Conservation (phyloP, 768 basidiomycete genomes). For the Kwoniella pini region DNA sequence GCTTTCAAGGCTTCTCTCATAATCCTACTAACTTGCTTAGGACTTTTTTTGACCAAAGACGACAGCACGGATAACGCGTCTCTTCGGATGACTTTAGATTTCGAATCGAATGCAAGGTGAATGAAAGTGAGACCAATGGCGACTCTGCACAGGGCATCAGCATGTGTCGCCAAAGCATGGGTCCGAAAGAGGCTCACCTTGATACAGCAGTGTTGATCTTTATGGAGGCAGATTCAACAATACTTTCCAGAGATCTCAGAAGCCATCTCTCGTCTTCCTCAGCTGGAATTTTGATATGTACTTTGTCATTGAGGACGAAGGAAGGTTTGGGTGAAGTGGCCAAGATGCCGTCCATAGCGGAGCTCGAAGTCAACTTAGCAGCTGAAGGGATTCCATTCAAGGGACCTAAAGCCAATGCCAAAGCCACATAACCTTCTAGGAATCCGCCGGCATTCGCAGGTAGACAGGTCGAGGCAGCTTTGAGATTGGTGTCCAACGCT, state of each 20-base stretch:
- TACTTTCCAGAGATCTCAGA: conserved; percentile 64
- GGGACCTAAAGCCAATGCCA: conserved; percentile 68
- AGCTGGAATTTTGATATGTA: conserved; percentile 68
- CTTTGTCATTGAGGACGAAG: conserved; percentile 84
- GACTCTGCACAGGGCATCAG: conserved; percentile 55
- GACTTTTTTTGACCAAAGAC: conserved; percentile 55
- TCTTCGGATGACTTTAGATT: conserved; percentile 62
- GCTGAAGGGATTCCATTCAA: conserved; percentile 58
- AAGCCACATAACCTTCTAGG: conserved; percentile 80
- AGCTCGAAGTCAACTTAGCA: conserved; percentile 38
- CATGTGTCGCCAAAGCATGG: no score
- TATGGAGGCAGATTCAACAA: conserved; percentile 22
- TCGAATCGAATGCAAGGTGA: conserved; percentile 67
- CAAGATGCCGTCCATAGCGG: conserved; percentile 46
- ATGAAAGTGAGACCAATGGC: conserved; percentile 69
- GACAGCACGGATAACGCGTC: conserved; percentile 59
- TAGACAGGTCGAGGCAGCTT: conserved; percentile 65
- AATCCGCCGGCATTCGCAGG: conserved; percentile 65
- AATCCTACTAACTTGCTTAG: conserved; percentile 61
- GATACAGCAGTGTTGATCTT: conserved; percentile 27
- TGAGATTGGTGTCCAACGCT: conserved; percentile 70
- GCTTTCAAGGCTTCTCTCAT: conserved; percentile 65
- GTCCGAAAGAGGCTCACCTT: conserved; percentile 22
- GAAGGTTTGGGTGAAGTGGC: conserved; percentile 68
- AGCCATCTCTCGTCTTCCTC: conserved; percentile 75